Percentiles rank a stretch among this genome's conserved stretches.
These are phyloP conservation scores for Crithidia brevicula DNA, from an alignment of 208 protist genomes.

Conservation along the genomic window DNA sequence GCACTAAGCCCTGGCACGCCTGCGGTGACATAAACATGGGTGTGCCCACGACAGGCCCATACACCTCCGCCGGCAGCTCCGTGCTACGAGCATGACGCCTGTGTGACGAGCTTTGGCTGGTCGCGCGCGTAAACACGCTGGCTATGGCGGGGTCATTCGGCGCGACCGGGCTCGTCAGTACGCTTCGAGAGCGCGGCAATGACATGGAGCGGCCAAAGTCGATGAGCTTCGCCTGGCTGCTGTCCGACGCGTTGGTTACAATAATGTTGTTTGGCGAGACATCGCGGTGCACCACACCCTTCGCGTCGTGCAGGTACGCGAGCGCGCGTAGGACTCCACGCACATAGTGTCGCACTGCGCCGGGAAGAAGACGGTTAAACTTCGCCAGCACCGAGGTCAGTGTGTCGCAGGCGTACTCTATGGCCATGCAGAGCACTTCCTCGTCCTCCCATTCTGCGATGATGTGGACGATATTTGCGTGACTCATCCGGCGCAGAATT, in stretches of 20 bases:
- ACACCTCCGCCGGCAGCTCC: not conserved
- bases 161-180: not conserved
- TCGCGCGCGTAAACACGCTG: not conserved
- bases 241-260: slow-evolving; percentile 67
- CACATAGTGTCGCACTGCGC: slow-evolving; percentile 53
- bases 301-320: slow-evolving; percentile 61
- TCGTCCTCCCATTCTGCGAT: slow-evolving; percentile 48
- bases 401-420: slow-evolving; percentile 77
- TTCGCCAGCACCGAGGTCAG: slow-evolving; percentile 52
- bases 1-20: slow-evolving; percentile 60
- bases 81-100: not conserved
- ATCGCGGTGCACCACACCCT: slow-evolving; percentile 72
- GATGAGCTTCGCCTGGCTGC: slow-evolving; percentile 59
- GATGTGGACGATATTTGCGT: slow-evolving; percentile 77
- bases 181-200: not conserved
- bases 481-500: slow-evolving; percentile 44
- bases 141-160: not conserved
- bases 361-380: slow-evolving; percentile 46
- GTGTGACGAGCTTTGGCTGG: not conserved
- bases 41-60: slow-evolving; percentile 51
- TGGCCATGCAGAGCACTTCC: slow-evolving; percentile 54
- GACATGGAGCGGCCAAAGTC: slow-evolving; percentile 73
- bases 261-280: slow-evolving; percentile 82
- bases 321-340: slow-evolving; percentile 64
- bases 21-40: slow-evolving; percentile 86